A percentile compares a stretch with the other conserved stretches of the same genome.
Conservation (phyloP, 129 eudicot species). For the Tagetes patula region DNA sequence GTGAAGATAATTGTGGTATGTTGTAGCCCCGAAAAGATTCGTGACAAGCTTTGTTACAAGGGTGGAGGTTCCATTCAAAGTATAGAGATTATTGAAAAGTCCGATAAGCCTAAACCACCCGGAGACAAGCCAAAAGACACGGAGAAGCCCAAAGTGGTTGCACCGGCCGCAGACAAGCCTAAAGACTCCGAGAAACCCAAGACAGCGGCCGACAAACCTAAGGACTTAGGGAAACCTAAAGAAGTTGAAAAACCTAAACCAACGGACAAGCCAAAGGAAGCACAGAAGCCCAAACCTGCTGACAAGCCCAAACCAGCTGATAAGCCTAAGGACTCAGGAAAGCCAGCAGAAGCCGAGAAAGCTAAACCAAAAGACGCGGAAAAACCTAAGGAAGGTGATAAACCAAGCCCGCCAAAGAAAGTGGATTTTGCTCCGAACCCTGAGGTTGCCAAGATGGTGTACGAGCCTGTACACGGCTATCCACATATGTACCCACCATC, state of each 20-base stretch:
- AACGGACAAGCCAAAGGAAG: constrained; percentile 18
- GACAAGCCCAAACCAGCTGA: constrained; percentile 22
- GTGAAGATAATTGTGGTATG: constrained; percentile 57
- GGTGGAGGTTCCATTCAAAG: constrained; percentile 48
- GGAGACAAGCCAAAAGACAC: constrained; percentile 18
- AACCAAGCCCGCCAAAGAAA: constrained; percentile 19
- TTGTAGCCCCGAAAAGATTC: constrained; percentile 56
- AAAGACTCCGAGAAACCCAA: constrained; percentile 8
- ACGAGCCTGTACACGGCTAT: constrained; percentile 34
- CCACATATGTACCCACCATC: constrained; percentile 45
- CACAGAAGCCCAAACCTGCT: neutral
- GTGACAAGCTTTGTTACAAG: constrained; percentile 56
- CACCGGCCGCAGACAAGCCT: constrained; percentile 17
- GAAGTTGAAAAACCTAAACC: neutral
- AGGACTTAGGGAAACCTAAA: constrained; percentile 3
- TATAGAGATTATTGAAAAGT: constrained; percentile 48
- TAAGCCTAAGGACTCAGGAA: constrained; percentile 27
- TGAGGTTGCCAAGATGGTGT: constrained; percentile 31
- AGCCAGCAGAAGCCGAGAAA: constrained; percentile 19
- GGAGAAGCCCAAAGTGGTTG: constrained; percentile 20
- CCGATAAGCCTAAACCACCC: constrained; percentile 21
- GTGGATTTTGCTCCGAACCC: constrained; percentile 27
- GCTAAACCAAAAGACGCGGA: constrained; percentile 28
- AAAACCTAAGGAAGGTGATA: constrained; percentile 11
- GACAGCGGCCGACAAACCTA: neutral